phyloP scores from a whole-genome alignment of 2,329 filamentous ascomycete species.

The Microsporum audouinii region DNA sequence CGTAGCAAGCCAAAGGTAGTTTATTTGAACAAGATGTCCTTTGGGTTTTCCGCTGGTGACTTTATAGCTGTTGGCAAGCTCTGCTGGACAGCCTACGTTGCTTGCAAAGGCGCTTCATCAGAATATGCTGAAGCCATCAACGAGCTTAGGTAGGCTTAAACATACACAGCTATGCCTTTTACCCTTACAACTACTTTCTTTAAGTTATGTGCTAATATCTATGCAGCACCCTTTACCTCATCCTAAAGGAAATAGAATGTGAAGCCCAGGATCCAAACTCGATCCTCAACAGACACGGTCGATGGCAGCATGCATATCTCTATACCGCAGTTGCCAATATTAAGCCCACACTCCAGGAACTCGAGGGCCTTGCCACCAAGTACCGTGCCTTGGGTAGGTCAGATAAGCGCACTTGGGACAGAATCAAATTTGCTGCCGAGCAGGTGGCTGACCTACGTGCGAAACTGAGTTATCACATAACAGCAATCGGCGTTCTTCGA shows the following conservation, averaged over 20 bases:
- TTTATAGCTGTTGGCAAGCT: background rate
- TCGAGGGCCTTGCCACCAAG: background rate
- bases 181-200: background rate
- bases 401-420: background rate
- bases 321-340: background rate
- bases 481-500: background rate
- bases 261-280: conserved; percentile 1
- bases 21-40: background rate
- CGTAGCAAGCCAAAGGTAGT: too few species aligned
- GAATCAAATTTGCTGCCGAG: background rate
- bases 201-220: background rate
- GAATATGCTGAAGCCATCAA: background rate
- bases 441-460: background rate
- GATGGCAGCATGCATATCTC: background rate
- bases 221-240: background rate
- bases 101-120: background rate
- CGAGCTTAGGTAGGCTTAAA: background rate
- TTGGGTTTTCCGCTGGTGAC: background rate
- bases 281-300: background rate
- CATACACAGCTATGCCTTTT: background rate
- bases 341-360: background rate
- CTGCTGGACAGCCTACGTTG: background rate
- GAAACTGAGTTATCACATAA: background rate
- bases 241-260: background rate
- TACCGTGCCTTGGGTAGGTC: background rate